These are phyloP conservation scores for Chernovozyma sophiae-reginae DNA, from an alignment of 1,139 yeast genomes.

Conservation along the genomic window DNA sequence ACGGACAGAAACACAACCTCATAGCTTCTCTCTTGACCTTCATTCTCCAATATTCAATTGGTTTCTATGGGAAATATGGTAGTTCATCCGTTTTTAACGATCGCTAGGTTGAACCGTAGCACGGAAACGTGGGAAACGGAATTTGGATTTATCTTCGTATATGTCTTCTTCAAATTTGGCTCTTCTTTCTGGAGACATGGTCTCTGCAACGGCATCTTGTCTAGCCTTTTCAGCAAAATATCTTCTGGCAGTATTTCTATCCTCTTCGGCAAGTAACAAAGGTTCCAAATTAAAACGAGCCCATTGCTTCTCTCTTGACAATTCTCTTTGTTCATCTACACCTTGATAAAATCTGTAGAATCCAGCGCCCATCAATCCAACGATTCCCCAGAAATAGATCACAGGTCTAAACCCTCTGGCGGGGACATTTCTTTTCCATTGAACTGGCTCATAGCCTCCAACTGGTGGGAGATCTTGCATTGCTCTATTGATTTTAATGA, in stretches of 20 bases:
- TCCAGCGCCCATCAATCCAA: slow-evolving; percentile 66
- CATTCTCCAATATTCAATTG: background rate
- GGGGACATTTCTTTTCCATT: slow-evolving; percentile 87
- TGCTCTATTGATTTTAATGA: background rate
- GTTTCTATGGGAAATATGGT: background rate
- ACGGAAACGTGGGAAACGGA: slow-evolving; percentile 42
- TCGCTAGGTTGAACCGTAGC: slow-evolving; percentile 41
- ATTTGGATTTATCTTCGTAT: slow-evolving; percentile 43
- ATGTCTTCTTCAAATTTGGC: slow-evolving; percentile 43
- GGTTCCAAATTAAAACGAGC: slow-evolving; percentile 73
- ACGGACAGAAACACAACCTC: too few relatives aligned
- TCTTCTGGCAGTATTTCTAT: slow-evolving; percentile 75
- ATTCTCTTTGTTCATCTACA: slow-evolving; percentile 72
- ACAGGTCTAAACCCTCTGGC: slow-evolving; percentile 81
- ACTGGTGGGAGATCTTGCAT: slow-evolving; percentile 86
- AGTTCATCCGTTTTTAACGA: slow-evolving; percentile 13
- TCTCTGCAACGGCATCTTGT: slow-evolving; percentile 51
- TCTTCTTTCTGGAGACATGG: slow-evolving; percentile 37
- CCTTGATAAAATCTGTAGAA: slow-evolving; percentile 66
- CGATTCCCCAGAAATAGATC: slow-evolving; percentile 61
- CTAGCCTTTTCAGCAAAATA: slow-evolving; percentile 62
- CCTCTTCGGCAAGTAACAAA: slow-evolving; percentile 75
- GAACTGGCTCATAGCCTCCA: slow-evolving; percentile 83
- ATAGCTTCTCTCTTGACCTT: background rate
- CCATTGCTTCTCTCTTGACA: slow-evolving; percentile 74